Base-by-base conservation (phyloP, 371 early-diverging fungal genomes). In the Mucor lusitanicus region DNA sequence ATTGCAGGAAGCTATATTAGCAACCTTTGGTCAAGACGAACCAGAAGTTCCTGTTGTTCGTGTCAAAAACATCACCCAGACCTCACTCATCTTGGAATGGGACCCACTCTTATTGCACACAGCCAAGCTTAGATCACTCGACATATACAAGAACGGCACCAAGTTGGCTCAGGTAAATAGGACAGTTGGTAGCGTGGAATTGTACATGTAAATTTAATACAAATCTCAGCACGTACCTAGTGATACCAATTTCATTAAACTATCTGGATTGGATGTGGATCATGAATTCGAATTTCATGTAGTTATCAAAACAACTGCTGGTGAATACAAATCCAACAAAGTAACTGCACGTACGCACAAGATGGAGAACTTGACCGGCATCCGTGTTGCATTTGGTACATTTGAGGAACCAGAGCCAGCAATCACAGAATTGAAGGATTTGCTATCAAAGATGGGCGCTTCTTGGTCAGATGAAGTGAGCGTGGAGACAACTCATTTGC, bases 281-380 rank as follows among this genome's bases (percentile, higher is more conserved):
- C 93, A 91, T 59, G 91, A 92, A 69, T 97, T 95, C 75, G 89
- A 92, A 58, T 93, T 97, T 70, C 85, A 88, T 68, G 80, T 97
- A 27, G 92, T 89, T 57, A 86, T 95, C 73, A 88, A 93, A 69
- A 98, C 98, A 9, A 93, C 96, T 1, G 94, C 95, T 15, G 97
- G 98, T 35, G 73, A 85, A 40, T 90, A 91, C 60, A 82, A 85
- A 59, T 92, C 93, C 30, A 94, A 97, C 69, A 79, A 82, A 32
- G 83, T 95, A 17, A 76, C 70, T n/a, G 88, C 89, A 53, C 87
- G 86, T 63, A 98, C 98, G 6, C 96, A 97, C 69, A 85, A 92
- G 32, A 82, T 97, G 80, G 96, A 96, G 57, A 95, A 98, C 75
- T 84, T 98, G 56, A 95, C 95, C n/a, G 97, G 97, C 30, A 93